A percentile compares a stretch with the other conserved stretches of the same genome.
These are phyloP conservation scores for Pseudozyma pruni DNA, from an alignment of 1,284 basidiomycete genomes.

Conservation along the genomic window DNA sequence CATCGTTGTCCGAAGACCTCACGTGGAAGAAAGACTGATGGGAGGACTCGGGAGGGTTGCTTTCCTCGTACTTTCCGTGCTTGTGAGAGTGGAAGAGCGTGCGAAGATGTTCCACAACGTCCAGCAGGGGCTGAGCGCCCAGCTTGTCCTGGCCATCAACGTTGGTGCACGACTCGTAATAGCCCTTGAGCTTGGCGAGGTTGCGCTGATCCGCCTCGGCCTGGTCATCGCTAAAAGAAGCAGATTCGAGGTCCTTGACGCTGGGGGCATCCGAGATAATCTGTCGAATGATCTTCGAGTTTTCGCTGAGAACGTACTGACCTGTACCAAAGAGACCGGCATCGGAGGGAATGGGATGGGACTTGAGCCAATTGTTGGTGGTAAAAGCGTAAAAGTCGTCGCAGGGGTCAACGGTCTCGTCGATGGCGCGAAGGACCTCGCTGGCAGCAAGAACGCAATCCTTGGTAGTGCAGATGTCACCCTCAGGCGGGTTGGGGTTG, in stretches of 20 bases:
- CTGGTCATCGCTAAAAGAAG: conserved; percentile 12
- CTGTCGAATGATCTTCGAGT: conserved; percentile 67
- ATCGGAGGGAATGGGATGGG: conserved; percentile 69
- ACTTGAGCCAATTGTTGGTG: conserved; percentile 60
- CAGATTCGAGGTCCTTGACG: conserved; percentile 65
- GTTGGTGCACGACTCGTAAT: conserved; percentile 86
- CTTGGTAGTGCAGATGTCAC: conserved; percentile 76
- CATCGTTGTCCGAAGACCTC: conserved; percentile 70
- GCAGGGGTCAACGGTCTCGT: conserved; percentile 87
- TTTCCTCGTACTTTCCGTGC: conserved; percentile 70
- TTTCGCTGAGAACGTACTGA: conserved; percentile 44
- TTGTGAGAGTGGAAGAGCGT: conserved; percentile 39
- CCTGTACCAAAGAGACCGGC: conserved; percentile 69
- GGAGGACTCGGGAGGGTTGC: conserved; percentile 71
- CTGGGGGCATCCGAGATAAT: conserved; percentile 65
- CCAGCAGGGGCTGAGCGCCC: conserved; percentile 70
- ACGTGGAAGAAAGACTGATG: conserved; percentile 74
- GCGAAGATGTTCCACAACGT: conserved; percentile 69
- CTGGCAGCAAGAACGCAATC: conserved; percentile 87
- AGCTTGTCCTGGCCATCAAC: conserved; percentile 71
- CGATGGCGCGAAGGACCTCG: conserved; percentile 82
- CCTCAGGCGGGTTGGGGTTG: conserved; percentile 52
- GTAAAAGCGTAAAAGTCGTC: conserved; percentile 94
- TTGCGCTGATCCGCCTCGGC: conserved; percentile 74
- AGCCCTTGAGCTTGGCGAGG: conserved; percentile 80